Conservation (phyloP, 228 moss, liverwort and hornwort genomes). For the Sphagnum fallax region DNA sequence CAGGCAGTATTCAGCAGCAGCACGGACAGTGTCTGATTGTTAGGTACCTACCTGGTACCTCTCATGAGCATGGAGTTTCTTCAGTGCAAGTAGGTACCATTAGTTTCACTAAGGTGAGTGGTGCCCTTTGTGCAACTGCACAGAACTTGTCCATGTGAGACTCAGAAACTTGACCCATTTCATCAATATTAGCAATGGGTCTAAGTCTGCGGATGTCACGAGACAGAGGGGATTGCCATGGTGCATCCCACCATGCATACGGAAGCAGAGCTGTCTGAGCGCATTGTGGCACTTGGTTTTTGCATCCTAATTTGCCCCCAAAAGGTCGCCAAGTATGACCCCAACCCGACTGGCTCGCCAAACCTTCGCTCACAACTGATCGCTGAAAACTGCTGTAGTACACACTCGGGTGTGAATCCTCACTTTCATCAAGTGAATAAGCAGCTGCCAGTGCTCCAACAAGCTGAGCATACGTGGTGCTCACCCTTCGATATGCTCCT, state of each 20-base stretch:
- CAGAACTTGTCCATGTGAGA: slow-evolving; percentile 39
- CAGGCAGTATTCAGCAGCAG: no score
- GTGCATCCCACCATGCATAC: slow-evolving; percentile 78
- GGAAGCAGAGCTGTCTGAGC: slow-evolving; percentile 54
- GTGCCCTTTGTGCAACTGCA: slow-evolving; percentile 11
- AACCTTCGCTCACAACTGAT: slow-evolving; percentile 29
- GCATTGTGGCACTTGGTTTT: slow-evolving; percentile 45
- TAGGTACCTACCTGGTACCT: no score
- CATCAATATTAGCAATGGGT: slow-evolving; percentile 22
- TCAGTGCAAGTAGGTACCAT: slow-evolving; percentile 15
- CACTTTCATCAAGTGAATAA: slow-evolving; percentile 24
- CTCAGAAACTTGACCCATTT: slow-evolving; percentile 35
- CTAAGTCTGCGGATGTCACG: slow-evolving; percentile 37
- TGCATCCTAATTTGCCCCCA: slow-evolving; percentile 53
- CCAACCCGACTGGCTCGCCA: slow-evolving; percentile 58
- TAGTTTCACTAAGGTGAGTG: slow-evolving; percentile 3
- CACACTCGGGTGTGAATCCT: slow-evolving; percentile 14
- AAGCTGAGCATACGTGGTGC: slow-evolving; percentile 77
- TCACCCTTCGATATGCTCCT: slow-evolving; percentile 61
- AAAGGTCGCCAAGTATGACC: slow-evolving; percentile 76
- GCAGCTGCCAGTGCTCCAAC: slow-evolving; percentile 65
- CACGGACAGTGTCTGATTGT: no score
- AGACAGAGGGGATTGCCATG: slow-evolving; percentile 56
- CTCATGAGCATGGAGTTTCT: neutral
- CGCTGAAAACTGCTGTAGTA: slow-evolving; percentile 73